Base-by-base conservation (phyloP, 495 filamentous ascomycete species). In the Entonaema liquescens region DNA sequence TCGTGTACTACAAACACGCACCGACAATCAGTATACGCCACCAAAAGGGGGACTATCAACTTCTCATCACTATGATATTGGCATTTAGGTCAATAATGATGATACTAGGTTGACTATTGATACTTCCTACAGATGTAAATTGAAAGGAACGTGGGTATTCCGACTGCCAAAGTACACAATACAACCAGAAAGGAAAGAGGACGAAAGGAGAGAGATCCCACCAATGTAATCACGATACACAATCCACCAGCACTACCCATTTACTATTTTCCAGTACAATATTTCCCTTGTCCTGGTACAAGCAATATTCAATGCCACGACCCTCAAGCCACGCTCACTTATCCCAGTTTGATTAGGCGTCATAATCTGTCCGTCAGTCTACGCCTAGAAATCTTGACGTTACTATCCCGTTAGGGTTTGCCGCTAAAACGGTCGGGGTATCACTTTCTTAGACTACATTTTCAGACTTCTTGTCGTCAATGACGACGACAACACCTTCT, bases 101-200 rank as follows among this genome's bases (percentile, higher is more conserved):
- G 23, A 11, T 5, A 44, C 9, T 3, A 25, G 8, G 42, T 55
- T 59, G 52, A 13, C 4, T 61, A 38, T 17, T 56, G 25, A 64
- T 59, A 40, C 57, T 66, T n/a, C 58, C 59, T 67, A 67, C 56
- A 26, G 29, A 70, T 61, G 35, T 74, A 58, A 62, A 71, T 72
- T 66, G 13, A 70, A 76, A 75, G 72, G 70, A 78, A 70, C 62
- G 70, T 76, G 69, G 57, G 64, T 73, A 70, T 68, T 75, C 67
- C 64, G 52, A 57, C 64, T 59, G 53, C 59, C 66, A 65, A 59
- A 44, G 54, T 70, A 72, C 62, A 59, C 49, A 53, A 62, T 54
- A 66, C 66, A 67, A 70, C 57, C 59, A 52, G 60, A 63, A 70
- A 65, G 67, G 59, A 68, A 74, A 73, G 65, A 36, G 60, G 50